Evolutionary conservation across 2,329 filamentous ascomycete genomes (phyloP).

Genomic region (Colletotrichum spinosum): DNA sequence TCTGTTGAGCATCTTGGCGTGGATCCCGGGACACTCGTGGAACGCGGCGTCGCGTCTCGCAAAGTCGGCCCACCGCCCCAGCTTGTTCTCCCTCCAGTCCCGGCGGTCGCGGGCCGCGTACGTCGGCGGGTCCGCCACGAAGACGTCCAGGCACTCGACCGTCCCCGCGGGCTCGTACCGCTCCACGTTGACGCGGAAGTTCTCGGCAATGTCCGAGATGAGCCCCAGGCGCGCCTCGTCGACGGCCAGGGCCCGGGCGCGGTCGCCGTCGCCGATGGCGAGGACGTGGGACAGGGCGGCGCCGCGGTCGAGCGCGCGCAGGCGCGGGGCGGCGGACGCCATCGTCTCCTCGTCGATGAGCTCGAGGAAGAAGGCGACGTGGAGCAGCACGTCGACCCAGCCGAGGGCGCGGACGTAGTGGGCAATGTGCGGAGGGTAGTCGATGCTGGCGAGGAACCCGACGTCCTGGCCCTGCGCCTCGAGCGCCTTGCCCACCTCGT

Average conservation of each 20-base stretch:
- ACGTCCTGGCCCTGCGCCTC: conserved; percentile 51
- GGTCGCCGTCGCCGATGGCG: conserved; percentile 19
- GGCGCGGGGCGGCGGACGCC: conserved; percentile 8
- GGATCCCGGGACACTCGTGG: conserved; percentile 28
- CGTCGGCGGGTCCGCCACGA: conserved; percentile 30
- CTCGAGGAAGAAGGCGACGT: conserved; percentile 48
- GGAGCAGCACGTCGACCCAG: conserved; percentile 47
- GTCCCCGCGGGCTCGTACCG: conserved; percentile 29
- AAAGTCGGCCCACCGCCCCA: conserved; percentile 26
- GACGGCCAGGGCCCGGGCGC: conserved; percentile 20
- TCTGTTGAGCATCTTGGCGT: conserved; percentile 33
- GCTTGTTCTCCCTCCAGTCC: conserved; percentile 32
- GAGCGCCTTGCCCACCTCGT: conserved; percentile 57
- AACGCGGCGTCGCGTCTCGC: conserved; percentile 13
- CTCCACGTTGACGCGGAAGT: conserved; percentile 31
- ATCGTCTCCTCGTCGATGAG: conserved; percentile 47
- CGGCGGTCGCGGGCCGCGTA: conserved; percentile 23
- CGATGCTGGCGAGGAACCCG: conserved; percentile 53
- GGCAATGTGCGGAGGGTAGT: conserved; percentile 58
- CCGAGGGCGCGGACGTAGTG: conserved; percentile 46
- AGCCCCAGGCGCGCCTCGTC: conserved; percentile 22
- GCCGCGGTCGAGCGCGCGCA: conserved; percentile 25
- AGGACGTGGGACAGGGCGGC: conserved; percentile 27
- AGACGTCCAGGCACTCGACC: conserved; percentile 30
- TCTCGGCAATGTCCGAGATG: conserved; percentile 33